A percentile compares a stretch with the other conserved stretches of the same genome.
Evolutionary conservation across 805 yeast species (phyloP).

Genomic region (Priceomyces castillae): DNA sequence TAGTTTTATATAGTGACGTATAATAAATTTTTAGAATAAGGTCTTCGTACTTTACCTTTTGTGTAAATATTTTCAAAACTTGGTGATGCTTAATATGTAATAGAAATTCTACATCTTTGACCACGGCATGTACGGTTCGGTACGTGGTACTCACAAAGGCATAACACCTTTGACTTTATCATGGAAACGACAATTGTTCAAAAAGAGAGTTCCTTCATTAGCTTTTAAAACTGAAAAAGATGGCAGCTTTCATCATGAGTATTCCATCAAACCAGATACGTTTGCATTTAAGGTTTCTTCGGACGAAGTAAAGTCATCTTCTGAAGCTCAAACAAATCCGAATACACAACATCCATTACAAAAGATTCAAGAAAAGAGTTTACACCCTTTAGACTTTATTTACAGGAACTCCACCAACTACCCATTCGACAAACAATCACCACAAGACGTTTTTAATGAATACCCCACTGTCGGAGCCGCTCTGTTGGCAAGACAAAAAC

Average conservation of each 20-base stretch:
- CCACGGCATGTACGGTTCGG: background rate
- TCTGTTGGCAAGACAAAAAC: constrained; percentile 29
- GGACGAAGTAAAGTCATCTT: constrained; percentile 3
- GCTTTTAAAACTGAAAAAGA: constrained; percentile 9
- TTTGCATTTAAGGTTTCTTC: constrained; percentile 41
- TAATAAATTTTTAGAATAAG: background rate
- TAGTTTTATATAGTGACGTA: background rate
- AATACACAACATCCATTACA: constrained; percentile 30
- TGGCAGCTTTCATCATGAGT: constrained; percentile 34
- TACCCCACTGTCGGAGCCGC: constrained; percentile 34
- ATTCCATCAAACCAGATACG: constrained; percentile 45
- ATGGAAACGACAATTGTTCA: constrained; percentile 1
- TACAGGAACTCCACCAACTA: constrained; percentile 41
- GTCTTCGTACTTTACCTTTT: background rate
- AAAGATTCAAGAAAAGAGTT: constrained; percentile 9
- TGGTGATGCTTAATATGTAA: background rate
- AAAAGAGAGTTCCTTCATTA: background rate
- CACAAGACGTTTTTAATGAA: constrained; percentile 37
- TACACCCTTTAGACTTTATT: constrained; percentile 32
- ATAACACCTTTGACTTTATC: background rate
- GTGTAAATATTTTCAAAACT: background rate
- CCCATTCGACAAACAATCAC: constrained; percentile 36
- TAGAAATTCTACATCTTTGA: background rate
- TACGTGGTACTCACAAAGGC: background rate
- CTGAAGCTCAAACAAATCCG: constrained; percentile 1